phyloP scores from a whole-genome alignment of 805 yeast species.

The Yarrowia sp. region DNA sequence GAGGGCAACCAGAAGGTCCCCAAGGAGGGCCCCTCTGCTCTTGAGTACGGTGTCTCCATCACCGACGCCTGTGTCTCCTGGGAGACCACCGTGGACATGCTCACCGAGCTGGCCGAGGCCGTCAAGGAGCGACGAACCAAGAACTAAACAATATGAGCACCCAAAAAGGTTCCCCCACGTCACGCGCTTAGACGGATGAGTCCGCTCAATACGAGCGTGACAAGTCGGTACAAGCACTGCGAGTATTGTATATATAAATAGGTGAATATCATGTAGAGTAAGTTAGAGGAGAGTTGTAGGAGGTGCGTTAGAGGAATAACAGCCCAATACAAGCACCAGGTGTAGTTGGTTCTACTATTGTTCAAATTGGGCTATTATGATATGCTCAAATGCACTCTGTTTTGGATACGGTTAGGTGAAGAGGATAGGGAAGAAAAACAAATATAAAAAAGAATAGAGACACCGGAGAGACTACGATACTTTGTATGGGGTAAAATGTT shows the following conservation, averaged over 20 bases:
- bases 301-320: too few species aligned
- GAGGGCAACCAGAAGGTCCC: conserved; percentile 91
- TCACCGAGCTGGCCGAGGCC: conserved; percentile 73
- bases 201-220: conserved; percentile 7
- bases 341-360: too few species aligned
- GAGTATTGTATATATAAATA: conserved; percentile 3
- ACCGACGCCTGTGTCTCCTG: conserved; percentile 96
- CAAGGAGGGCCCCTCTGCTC: conserved; percentile 53
- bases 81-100: conserved; percentile 82
- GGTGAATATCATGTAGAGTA: too few species aligned
- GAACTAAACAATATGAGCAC: not conserved
- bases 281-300: too few species aligned
- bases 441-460: too few species aligned
- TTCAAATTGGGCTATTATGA: too few species aligned
- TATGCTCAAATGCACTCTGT: too few species aligned
- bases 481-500: too few species aligned
- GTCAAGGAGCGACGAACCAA: conserved; percentile 63
- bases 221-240: not conserved
- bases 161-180: not conserved
- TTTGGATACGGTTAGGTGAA: too few species aligned
- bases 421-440: too few species aligned
- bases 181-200: not conserved
- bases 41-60: conserved; percentile 91
- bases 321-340: too few species aligned
- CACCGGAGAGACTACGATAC: too few species aligned